A percentile compares a stretch with the other conserved stretches of the same genome.
These are phyloP conservation scores for Mycena latifolia DNA, from an alignment of 768 basidiomycete genomes.

Conservation along the genomic window DNA sequence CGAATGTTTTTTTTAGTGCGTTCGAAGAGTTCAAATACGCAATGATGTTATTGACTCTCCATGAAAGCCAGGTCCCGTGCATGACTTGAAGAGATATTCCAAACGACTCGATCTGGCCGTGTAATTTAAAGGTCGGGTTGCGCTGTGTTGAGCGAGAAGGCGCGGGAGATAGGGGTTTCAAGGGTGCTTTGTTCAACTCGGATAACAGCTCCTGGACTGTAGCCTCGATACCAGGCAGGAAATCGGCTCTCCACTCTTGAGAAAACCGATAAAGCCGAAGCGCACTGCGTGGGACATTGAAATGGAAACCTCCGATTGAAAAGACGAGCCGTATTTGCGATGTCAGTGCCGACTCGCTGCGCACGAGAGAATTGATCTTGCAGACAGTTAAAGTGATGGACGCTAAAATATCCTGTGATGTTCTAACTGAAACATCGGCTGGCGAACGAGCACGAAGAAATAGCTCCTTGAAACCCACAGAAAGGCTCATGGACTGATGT, in stretches of 20 bases:
- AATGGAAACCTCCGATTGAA: conserved; percentile 57
- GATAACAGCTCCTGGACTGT: conserved; percentile 74
- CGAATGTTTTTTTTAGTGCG: conserved; percentile 56
- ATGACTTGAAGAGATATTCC: conserved; percentile 83
- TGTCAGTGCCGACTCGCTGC: conserved; percentile 57
- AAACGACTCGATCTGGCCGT: conserved; percentile 63
- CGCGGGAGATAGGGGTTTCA: conserved; percentile 48
- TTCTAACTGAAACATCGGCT: conserved; percentile 49
- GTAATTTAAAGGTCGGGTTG: conserved; percentile 58
- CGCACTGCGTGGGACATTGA: conserved; percentile 85
- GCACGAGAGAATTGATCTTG: conserved; percentile 59
- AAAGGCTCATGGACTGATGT: conserved; percentile 60
- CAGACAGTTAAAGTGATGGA: conserved; percentile 64
- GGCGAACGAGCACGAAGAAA: conserved; percentile 72
- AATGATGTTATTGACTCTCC: conserved; percentile 68
- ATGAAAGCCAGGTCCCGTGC: conserved; percentile 90
- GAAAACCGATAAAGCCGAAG: conserved; percentile 82
- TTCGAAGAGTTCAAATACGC: conserved; percentile 54
- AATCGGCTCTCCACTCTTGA: conserved; percentile 87
- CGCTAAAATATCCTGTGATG: conserved; percentile 70
- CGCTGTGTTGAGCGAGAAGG: conserved; percentile 43
- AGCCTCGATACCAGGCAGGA: conserved; percentile 79
- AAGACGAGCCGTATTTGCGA: conserved; percentile 58
- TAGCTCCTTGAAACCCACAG: conserved; percentile 62
- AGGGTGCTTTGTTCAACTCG: conserved; percentile 65